Percentiles rank a stretch among this genome's conserved stretches.
Evolutionary conservation across 257 asterid genomes (phyloP).

Genomic region (Cynanchum wilfordii): DNA sequence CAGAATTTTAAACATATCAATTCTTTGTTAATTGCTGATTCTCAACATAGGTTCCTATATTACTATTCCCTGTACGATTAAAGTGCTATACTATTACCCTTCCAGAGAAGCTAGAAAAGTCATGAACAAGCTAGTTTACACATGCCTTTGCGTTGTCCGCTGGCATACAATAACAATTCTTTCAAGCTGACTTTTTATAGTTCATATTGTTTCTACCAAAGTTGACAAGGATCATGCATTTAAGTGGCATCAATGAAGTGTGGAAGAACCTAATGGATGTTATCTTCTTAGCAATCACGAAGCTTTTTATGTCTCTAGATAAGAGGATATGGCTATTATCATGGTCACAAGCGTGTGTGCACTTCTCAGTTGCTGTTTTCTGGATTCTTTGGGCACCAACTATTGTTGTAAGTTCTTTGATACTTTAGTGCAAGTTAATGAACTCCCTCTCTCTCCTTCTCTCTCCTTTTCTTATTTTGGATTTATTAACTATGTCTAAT

Average conservation of each 20-base stretch:
- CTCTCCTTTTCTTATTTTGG: background rate
- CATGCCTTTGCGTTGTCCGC: background rate
- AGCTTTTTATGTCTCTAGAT: conserved; percentile 41
- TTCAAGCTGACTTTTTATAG: background rate
- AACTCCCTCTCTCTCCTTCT: background rate
- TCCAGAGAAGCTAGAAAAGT: background rate
- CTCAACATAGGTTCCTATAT: background rate
- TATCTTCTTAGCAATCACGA: conserved; percentile 10
- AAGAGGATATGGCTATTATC: conserved; percentile 74
- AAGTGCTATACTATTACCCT: background rate
- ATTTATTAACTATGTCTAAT: background rate
- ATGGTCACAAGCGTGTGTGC: conserved; percentile 63
- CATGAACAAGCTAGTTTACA: background rate
- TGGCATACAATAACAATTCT: background rate
- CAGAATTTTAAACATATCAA: background rate
- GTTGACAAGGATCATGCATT: conserved; percentile 4
- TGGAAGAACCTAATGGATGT: background rate
- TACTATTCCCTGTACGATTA: background rate
- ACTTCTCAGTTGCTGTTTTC: conserved; percentile 62
- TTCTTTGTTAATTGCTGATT: background rate
- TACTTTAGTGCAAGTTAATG: background rate
- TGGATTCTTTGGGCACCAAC: conserved; percentile 95
- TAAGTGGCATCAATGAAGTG: background rate
- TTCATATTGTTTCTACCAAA: background rate
- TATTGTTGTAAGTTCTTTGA: conserved; percentile 47